Conservation (phyloP, 805 yeast genomes). For the Kluyveromyces siamensis region DNA sequence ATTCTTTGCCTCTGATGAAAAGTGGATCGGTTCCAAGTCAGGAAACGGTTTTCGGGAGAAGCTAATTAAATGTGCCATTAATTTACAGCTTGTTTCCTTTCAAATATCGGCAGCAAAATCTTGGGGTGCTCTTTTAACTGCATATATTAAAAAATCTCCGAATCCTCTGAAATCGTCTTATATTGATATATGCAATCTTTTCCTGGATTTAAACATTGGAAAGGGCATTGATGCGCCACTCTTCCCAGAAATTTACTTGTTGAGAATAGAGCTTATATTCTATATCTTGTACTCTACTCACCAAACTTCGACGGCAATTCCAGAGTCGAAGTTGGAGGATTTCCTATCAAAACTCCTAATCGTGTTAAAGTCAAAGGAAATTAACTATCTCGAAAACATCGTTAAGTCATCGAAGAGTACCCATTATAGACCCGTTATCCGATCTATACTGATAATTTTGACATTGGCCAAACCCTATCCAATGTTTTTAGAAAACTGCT, state of each 20-base stretch:
- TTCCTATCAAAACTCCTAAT: slow-evolving; percentile 18
- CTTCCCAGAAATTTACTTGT: slow-evolving; percentile 45
- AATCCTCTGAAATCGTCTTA: slow-evolving; percentile 27
- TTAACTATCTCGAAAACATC: slow-evolving; percentile 39
- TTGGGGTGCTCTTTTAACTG: slow-evolving; percentile 68
- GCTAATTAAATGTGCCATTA: slow-evolving; percentile 50
- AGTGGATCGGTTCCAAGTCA: slow-evolving; percentile 33
- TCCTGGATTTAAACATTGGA: slow-evolving; percentile 43
- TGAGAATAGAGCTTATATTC: slow-evolving; percentile 62
- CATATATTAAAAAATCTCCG: slow-evolving; percentile 42
- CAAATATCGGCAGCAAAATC: slow-evolving; percentile 66
- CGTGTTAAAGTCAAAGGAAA: slow-evolving; percentile 39
- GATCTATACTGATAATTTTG: slow-evolving; percentile 45
- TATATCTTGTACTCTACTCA: slow-evolving; percentile 29
- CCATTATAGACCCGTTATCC: slow-evolving; percentile 49
- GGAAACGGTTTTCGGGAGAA: slow-evolving; percentile 35
- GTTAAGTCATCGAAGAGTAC: slow-evolving; percentile 30
- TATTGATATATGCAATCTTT: slow-evolving; percentile 34
- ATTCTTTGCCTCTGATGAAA: slow-evolving; percentile 36
- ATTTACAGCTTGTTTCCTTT: slow-evolving; percentile 53
- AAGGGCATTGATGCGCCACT: slow-evolving; percentile 43
- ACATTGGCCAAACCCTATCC: slow-evolving; percentile 35
- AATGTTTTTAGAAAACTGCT: slow-evolving; percentile 36
- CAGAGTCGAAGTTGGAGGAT: slow-evolving; percentile 21
- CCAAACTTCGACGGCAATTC: slow-evolving; percentile 11